A percentile compares a stretch with the other conserved stretches of the same genome.
phyloP scores from a whole-genome alignment of 371 early-diverging fungal species.

The Basidiobolus meristosporus region DNA sequence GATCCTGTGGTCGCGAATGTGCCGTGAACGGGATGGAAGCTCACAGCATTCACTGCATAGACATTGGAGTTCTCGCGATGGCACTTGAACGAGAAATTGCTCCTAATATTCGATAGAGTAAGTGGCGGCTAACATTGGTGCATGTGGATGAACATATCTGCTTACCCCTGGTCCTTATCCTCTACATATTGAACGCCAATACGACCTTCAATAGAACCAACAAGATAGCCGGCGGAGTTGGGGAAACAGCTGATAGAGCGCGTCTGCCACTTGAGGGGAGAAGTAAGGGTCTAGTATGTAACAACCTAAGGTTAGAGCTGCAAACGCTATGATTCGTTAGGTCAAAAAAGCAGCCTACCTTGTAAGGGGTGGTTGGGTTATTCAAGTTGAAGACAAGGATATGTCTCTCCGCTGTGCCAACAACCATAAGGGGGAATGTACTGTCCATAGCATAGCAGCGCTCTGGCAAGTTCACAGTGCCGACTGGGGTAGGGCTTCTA shows the following conservation, averaged over 20 bases:
- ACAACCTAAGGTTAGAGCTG: slow-evolving; percentile 1
- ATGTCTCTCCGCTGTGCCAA: slow-evolving; percentile 57
- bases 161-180: slow-evolving; percentile 52
- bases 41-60: slow-evolving; percentile 63
- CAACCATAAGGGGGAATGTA: slow-evolving; percentile 40
- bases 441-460: slow-evolving; percentile 74
- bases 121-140: background rate
- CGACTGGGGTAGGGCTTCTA: slow-evolving; percentile 36
- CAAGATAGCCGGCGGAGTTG: slow-evolving; percentile 59
- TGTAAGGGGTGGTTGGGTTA: slow-evolving; percentile 47
- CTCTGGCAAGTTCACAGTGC: slow-evolving; percentile 44
- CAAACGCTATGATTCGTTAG: no score
- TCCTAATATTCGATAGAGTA: slow-evolving; percentile 10
- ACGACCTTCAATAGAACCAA: slow-evolving; percentile 86
- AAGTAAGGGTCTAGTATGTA: slow-evolving; percentile 12
- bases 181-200: slow-evolving; percentile 82
- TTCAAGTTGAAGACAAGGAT: slow-evolving; percentile 47
- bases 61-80: slow-evolving; percentile 69
- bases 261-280: slow-evolving; percentile 64
- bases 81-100: slow-evolving; percentile 86
- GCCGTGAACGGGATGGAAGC: slow-evolving; percentile 71
- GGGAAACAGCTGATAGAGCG: slow-evolving; percentile 38
- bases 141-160: background rate
- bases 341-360: slow-evolving; percentile 6
- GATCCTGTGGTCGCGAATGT: slow-evolving; percentile 84